Base-by-base conservation (phyloP, 106 monocot genomes). In the Platanthera zijinensis region DNA sequence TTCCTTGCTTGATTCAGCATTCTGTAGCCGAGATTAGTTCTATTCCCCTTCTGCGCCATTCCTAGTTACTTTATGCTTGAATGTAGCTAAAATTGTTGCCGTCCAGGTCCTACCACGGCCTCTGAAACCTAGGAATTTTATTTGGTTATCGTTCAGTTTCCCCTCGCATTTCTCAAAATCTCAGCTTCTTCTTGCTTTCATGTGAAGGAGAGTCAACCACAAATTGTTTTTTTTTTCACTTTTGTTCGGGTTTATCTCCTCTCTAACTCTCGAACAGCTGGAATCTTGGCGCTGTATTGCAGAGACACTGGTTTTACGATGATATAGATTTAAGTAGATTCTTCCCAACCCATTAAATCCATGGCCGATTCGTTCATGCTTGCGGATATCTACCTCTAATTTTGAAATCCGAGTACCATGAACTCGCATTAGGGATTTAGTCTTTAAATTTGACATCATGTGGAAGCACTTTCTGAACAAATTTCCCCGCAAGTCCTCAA, bases 381-480 rank as follows among this genome's bases (percentile, higher is more conserved):
- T 71, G 13, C 50, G 71, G 71, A 71, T 71, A 2, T 71, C n/a
- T 13, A 19, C 50, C 49, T 71, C n/a, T 39, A 39, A 39, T 39
- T 50, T 7, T 71, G 49, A 32, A 32, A 9, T 69, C 45, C 19
- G 1, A 45, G 13, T 46, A 32, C 7, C 49, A 49, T 71, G 75
- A 54, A 52, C 12, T 73, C 13, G 48, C 28, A 52, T 32, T 77
- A 72, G 70, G 77, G 56, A n/a, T 46, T 54, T 28, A 4, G 4
- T 12, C 18, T 8, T 13, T 28, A 66, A 71, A 48, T 75, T 57
- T 80, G 45, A 12, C 75, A 82, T 79, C 25, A 95, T 95, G 95
- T 95, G 87, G 89, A 95, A 95, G 82, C 89, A 89, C 76, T 83
- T 95, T 21, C 84, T 95, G 2, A 86, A 69, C 83, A 95, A 89